Evolutionary conservation across 177 flowering plant species (phyloP).

Genomic region (Vitis hybrid): DNA sequence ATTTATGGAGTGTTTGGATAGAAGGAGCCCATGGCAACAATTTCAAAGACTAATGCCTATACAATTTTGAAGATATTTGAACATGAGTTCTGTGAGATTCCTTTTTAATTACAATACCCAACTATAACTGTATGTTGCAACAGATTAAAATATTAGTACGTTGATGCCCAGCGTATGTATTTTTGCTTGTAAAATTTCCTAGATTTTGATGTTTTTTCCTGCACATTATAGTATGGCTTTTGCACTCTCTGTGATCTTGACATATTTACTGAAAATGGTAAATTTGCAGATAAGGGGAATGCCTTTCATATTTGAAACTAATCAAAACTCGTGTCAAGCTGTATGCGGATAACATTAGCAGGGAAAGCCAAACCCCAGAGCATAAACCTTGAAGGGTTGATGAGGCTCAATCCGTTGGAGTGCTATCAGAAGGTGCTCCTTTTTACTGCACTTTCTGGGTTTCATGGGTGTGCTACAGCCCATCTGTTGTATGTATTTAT

Average conservation of each 20-base stretch:
- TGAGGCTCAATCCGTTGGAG: slow-evolving; percentile 1
- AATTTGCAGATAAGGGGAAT: slow-evolving; percentile 62
- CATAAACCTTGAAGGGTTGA: slow-evolving; percentile 6
- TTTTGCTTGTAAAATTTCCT: too few species aligned
- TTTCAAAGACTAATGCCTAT: too few species aligned
- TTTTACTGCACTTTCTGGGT: slow-evolving; percentile 22
- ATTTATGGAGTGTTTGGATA: too few species aligned
- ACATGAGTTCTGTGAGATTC: too few species aligned
- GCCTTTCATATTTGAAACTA: slow-evolving; percentile 67
- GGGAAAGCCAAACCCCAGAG: slow-evolving; percentile 14
- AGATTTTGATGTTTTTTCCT: too few species aligned
- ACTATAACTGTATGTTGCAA: too few species aligned
- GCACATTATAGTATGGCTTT: background rate
- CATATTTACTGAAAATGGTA: slow-evolving; percentile 7
- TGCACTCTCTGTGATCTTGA: background rate
- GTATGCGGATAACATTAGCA: slow-evolving; percentile 25
- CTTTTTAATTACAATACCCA: too few species aligned
- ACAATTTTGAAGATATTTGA: too few species aligned
- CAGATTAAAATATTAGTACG: too few species aligned
- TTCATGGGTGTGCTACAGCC: background rate
- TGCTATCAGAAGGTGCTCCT: slow-evolving; percentile 22
- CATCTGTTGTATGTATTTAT: background rate
- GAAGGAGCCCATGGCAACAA: too few species aligned
- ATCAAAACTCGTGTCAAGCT: slow-evolving; percentile 38
- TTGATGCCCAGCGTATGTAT: too few species aligned